Evolutionary conservation across 495 filamentous ascomycete species (phyloP), one percentile per base, ranked within the genome.

Genomic region (Ascobolus immersus): DNA sequence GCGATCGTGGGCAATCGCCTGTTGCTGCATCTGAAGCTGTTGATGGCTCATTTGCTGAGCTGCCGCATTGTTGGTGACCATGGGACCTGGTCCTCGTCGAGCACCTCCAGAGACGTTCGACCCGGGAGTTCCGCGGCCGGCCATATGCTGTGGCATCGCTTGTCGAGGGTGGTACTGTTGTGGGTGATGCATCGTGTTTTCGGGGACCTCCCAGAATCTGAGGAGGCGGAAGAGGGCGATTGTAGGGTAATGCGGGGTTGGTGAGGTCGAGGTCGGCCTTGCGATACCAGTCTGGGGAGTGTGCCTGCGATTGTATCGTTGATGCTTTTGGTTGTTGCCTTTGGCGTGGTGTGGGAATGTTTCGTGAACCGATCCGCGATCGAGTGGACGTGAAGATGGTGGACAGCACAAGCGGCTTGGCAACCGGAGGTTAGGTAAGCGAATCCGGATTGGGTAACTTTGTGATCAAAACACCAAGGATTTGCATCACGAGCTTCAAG

Each of bases 1-100:
- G 39, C 59, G 64, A 27, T 62, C 67, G 28, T 61, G 53, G 28
- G 57, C 50, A 33, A 62, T 59, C 25, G 55, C 48, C 23, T 60
- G 57, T 33, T 67, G 64, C 44, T 72, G 64, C 36, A 62, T 59
- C 38, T 58, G 50, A 41, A 69, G 37, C 27, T 58, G 56, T 9
- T 56, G 39, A 15, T 39, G 46, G 10, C 9, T 33, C 4, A 18
- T 44, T 17, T 49, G 50, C 18, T 52, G 55, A 32, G 56, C 57
- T 35, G 56, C 52, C 34, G 61, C 58, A 10, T n/a, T 15, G 18
- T n/a, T n/a, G 28, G n/a, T 17, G 44, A 69, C 60, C 62, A 71
- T 69, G 21, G 67, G 67, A 21, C 64, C 65, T 51, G 45, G 47
- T 9, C 47, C 47, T 10, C 47, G 39, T 34, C 47, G 46, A n/a